Evolutionary conservation across 2,329 filamentous ascomycete genomes (phyloP).

Genomic region (Tolypocladium capitatum): DNA sequence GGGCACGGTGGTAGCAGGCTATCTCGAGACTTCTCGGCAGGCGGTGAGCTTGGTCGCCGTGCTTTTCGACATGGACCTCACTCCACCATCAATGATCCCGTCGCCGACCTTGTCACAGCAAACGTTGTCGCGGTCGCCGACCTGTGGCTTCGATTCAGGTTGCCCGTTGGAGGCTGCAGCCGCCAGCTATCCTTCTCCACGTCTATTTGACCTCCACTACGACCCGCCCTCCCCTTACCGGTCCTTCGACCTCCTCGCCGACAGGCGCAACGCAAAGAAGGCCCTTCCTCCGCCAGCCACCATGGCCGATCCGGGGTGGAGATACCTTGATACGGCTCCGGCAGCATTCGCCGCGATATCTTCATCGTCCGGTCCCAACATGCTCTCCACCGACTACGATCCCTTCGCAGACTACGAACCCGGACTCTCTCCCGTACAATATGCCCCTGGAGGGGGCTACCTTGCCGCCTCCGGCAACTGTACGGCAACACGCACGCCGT

Average conservation of each 20-base stretch:
- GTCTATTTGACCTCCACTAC: not conserved
- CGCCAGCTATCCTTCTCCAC: not conserved
- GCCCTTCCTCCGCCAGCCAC: not conserved
- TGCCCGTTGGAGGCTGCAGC: not conserved
- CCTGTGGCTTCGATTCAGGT: not conserved
- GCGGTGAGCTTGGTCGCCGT: not conserved
- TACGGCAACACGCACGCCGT: not conserved
- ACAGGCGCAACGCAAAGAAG: not conserved
- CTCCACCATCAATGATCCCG: conserved; percentile 31
- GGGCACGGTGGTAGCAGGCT: not conserved
- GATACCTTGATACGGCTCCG: not conserved
- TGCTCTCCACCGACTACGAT: not conserved
- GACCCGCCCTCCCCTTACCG: not conserved
- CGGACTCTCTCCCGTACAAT: not conserved
- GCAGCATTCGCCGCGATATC: not conserved
- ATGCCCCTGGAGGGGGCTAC: not conserved
- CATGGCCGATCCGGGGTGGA: conserved; percentile 1
- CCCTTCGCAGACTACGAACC: not conserved
- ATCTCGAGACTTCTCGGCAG: not conserved
- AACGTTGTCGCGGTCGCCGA: not conserved
- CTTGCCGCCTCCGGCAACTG: not conserved
- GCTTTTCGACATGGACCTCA: conserved; percentile 30
- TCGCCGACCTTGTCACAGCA: conserved; percentile 17
- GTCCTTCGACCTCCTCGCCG: not conserved
- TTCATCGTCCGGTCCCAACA: not conserved